These are phyloP conservation scores for Neonectria sp. DNA, from an alignment of 2,329 filamentous ascomycete species.

Conservation along the genomic window DNA sequence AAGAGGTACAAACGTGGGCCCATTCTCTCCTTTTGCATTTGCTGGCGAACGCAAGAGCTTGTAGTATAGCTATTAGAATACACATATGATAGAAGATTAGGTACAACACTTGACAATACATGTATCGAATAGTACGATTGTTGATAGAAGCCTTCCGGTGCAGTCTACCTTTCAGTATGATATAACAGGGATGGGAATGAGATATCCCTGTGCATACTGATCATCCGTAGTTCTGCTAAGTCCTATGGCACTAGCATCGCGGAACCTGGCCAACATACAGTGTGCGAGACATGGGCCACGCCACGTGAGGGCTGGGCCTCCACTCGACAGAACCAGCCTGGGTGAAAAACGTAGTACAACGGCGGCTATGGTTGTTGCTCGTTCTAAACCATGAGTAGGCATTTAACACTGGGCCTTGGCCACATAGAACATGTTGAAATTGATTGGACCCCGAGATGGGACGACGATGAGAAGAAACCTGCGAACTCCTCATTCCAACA, in stretches of 20 bases:
- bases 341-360: slow-evolving; percentile 48
- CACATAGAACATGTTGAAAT: too few species aligned
- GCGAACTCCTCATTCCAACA: too few species aligned
- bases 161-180: too few species aligned
- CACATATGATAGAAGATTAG: slow-evolving; percentile 12
- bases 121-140: neutral
- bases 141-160: neutral
- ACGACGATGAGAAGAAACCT: too few species aligned
- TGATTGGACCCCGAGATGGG: too few species aligned
- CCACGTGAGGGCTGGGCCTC: slow-evolving; percentile 14
- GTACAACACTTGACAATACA: neutral
- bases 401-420: too few species aligned
- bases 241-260: slow-evolving; percentile 2
- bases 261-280: neutral
- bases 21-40: slow-evolving; percentile 16
- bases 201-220: neutral
- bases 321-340: slow-evolving; percentile 30
- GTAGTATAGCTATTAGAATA: slow-evolving; percentile 9
- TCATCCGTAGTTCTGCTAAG: neutral
- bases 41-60: slow-evolving; percentile 22
- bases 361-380: too few species aligned
- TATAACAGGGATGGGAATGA: neutral
- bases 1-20: neutral
- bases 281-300: slow-evolving; percentile 17
- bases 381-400: too few species aligned